Base-by-base conservation (phyloP, 1,284 basidiomycete species). In the Malassezia psittaci region DNA sequence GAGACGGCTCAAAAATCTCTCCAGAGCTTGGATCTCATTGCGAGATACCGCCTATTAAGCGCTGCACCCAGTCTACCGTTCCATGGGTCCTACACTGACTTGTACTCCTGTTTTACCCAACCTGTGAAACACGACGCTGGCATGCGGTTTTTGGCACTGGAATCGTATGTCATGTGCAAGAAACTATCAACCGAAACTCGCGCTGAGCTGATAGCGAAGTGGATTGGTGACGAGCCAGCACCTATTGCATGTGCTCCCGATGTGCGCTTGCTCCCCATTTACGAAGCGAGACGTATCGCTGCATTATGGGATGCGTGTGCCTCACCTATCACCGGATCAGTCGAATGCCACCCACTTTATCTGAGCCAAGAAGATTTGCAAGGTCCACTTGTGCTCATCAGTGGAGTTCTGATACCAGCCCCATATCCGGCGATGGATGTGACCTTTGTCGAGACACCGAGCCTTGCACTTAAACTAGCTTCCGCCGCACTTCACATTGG, bases 401-500 rank as follows among this genome's bases (percentile, higher is more conserved):
- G 62, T n/a, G 67, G 69, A 34, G 61, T 66, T 11, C 53, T 72
- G 3, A 51, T 69, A 8, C 33, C 59, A 21, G 51, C 62, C 48
- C 46, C 49, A n/a, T 16, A 45, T 3, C 29, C 32, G 9, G 29
- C 41, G 24, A 11, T 41, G 0, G 12, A 44, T 11, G 45, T 51
- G 36, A 51, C 37, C 6, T 72, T 67, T 56, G 83, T 91, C 49
- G 73, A 80, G 16, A 93, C 88, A 0, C 77, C 81, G 0, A 81
- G 87, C 1, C 79, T 85, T 12, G 76, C 79, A 1, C 52, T 77
- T 3, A 78, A 85, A 0, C 79, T 94, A 3, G 81, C 80, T 2
- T 71, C 78, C 7, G 78, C 96, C 41, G 83, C 86, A 0, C 75
- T 85, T 12, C 81, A 83, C 51, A 67, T 86, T 1, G 85, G 84